A percentile compares a stretch with the other conserved stretches of the same genome.
phyloP scores from a whole-genome alignment of 768 basidiomycete species.

The Boletus vinaceobasis region DNA sequence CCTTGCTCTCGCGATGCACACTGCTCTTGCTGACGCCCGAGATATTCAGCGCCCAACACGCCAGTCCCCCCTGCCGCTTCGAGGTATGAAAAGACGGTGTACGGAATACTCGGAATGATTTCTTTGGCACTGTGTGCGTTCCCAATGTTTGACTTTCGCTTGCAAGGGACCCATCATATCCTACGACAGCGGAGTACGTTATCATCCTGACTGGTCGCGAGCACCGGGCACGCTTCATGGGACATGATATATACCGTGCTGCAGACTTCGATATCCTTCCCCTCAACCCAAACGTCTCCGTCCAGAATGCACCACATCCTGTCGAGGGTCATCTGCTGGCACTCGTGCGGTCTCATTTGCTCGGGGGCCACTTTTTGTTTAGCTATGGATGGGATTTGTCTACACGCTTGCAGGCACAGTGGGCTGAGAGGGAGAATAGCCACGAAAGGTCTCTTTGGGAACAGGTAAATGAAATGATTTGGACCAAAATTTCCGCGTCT shows the following conservation, averaged over 20 bases:
- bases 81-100: conserved; percentile 61
- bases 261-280: conserved; percentile 92
- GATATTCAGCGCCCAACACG: conserved; percentile 47
- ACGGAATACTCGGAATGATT: conserved; percentile 74
- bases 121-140: conserved; percentile 70
- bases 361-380: conserved; percentile 79
- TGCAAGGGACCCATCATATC: background rate
- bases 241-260: conserved; percentile 84
- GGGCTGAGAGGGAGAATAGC: conserved; percentile 51
- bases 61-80: conserved; percentile 52
- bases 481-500: conserved; percentile 1
- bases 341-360: conserved; percentile 82
- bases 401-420: conserved; percentile 80
- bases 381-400: conserved; percentile 92
- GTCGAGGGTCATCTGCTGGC: conserved; percentile 86
- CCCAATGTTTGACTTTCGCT: background rate
- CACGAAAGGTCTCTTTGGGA: conserved; percentile 67
- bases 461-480: conserved; percentile 47
- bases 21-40: background rate
- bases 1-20: background rate
- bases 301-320: conserved; percentile 69
- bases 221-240: conserved; percentile 72
- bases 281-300: conserved; percentile 66
- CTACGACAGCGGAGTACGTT: conserved; percentile 79
- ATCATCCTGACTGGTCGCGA: conserved; percentile 84